Evolutionary conservation across 2,329 filamentous ascomycete species (phyloP).

Genomic region (Diaporthe ampelina): DNA sequence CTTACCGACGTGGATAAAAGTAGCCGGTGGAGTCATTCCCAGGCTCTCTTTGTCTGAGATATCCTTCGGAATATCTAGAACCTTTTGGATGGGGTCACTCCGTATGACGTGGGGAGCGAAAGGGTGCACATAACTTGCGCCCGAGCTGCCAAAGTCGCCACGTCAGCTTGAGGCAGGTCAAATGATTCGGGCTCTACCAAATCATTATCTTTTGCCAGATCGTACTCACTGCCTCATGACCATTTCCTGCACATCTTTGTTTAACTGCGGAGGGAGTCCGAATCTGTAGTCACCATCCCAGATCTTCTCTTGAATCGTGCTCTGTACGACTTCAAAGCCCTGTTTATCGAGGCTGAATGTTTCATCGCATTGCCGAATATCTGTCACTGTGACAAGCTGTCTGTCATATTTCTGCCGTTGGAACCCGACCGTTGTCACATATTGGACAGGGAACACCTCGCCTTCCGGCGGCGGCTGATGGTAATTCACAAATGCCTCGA

Average conservation of each 20-base stretch:
- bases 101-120: slow-evolving; percentile 13
- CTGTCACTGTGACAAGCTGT: neutral
- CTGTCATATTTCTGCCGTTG: slow-evolving; percentile 16
- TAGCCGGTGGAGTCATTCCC: slow-evolving; percentile 1
- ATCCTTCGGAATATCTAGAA: neutral
- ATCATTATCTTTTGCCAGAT: neutral
- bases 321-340: slow-evolving; percentile 7
- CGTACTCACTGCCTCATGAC: neutral
- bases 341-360: neutral
- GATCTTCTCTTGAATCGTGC: neutral
- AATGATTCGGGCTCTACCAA: neutral
- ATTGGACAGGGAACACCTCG: slow-evolving; percentile 13
- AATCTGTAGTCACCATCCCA: slow-evolving; percentile 11
- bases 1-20: slow-evolving; percentile 16
- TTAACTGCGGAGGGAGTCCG: slow-evolving; percentile 3
- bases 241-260: slow-evolving; percentile 14
- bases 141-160: neutral
- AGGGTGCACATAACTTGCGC: slow-evolving; percentile 5
- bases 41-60: neutral
- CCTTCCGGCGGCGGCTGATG: neutral
- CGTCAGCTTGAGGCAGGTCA: neutral
- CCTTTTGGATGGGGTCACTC: slow-evolving; percentile 8
- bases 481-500: slow-evolving; percentile 6
- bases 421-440: slow-evolving; percentile 1
- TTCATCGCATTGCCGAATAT: neutral